A percentile compares a stretch with the other conserved stretches of the same genome.
These are phyloP conservation scores for Botrytis cinerea DNA, from an alignment of 2,329 filamentous ascomycete genomes.

Conservation along the genomic window DNA sequence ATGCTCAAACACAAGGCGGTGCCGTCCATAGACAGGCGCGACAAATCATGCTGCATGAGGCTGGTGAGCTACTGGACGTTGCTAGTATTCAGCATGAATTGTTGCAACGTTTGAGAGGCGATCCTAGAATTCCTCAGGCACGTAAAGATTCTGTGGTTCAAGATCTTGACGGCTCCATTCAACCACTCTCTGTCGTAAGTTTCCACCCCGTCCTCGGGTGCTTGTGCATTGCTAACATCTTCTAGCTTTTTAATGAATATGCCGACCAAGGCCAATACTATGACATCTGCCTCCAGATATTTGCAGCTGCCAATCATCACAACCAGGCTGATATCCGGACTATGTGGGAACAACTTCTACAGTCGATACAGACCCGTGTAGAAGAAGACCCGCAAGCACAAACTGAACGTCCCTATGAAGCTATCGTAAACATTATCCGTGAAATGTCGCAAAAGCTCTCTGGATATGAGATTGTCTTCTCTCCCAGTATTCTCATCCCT, in stretches of 20 bases:
- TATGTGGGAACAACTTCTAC: conserved; percentile 83
- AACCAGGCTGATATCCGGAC: conserved; percentile 80
- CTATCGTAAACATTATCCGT: conserved; percentile 63
- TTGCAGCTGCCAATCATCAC: conserved; percentile 87
- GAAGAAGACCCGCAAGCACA: conserved; percentile 45
- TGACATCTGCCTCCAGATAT: conserved; percentile 90
- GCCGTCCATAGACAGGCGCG: conserved; percentile 78
- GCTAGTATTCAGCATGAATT: conserved; percentile 95
- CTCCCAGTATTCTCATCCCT: conserved; percentile 60
- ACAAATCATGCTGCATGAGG: conserved; percentile 81
- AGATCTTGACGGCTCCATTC: conserved; percentile 75
- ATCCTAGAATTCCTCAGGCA: conserved; percentile 66
- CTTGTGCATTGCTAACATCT: conserved; percentile 24
- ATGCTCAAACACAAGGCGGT: conserved; percentile 79
- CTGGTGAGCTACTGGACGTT: conserved; percentile 84
- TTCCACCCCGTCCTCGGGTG: background rate
- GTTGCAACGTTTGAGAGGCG: conserved; percentile 72
- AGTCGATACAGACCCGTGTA: conserved; percentile 59
- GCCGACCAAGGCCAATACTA: conserved; percentile 91
- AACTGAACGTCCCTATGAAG: conserved; percentile 66
- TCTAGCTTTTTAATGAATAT: conserved; percentile 86
- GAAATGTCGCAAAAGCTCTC: conserved; percentile 66
- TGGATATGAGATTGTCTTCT: conserved; percentile 67
- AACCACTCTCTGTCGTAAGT: conserved; percentile 74
- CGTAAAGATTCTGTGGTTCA: conserved; percentile 64